Evolutionary conservation across 2,329 filamentous ascomycete species (phyloP).

Genomic region (Calonectria naviculata): DNA sequence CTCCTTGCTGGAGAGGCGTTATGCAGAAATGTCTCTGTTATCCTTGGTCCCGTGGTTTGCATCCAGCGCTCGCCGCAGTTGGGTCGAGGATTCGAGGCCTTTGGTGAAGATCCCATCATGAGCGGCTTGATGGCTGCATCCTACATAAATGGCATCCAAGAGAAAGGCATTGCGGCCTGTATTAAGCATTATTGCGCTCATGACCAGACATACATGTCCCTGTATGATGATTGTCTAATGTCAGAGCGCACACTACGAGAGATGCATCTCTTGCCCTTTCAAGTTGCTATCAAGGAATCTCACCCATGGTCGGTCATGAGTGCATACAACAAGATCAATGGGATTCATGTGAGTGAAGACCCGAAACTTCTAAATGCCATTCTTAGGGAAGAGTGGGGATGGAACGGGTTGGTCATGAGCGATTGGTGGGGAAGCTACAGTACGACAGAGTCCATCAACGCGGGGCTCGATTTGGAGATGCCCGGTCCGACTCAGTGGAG

Average conservation of each 20-base stretch:
- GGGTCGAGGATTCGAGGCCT: conserved; percentile 53
- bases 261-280: conserved; percentile 47
- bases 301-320: conserved; percentile 48
- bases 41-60: conserved; percentile 51
- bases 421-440: conserved; percentile 48
- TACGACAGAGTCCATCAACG: conserved; percentile 40
- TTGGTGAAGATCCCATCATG: conserved; percentile 52
- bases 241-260: conserved; percentile 25
- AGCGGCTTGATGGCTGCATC: conserved; percentile 46
- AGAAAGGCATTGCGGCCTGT: conserved; percentile 48
- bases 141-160: conserved; percentile 48
- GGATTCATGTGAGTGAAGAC: conserved; percentile 32
- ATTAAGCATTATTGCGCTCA: conserved; percentile 56
- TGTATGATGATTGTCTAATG: conserved; percentile 22
- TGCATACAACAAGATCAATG: conserved; percentile 50
- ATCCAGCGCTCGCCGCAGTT: conserved; percentile 52
- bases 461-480: conserved; percentile 45
- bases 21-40: conserved; percentile 74
- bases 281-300: conserved; percentile 47
- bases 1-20: conserved; percentile 62
- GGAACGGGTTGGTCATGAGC: conserved; percentile 28
- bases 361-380: neutral
- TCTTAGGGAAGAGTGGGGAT: neutral
- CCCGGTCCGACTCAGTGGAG: conserved; percentile 42
- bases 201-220: conserved; percentile 40